Evolutionary conservation across 2,329 filamentous ascomycete genomes (phyloP), one percentile per base, ranked within the genome.

Genomic region (Cylindrodendrum hubeiense): DNA sequence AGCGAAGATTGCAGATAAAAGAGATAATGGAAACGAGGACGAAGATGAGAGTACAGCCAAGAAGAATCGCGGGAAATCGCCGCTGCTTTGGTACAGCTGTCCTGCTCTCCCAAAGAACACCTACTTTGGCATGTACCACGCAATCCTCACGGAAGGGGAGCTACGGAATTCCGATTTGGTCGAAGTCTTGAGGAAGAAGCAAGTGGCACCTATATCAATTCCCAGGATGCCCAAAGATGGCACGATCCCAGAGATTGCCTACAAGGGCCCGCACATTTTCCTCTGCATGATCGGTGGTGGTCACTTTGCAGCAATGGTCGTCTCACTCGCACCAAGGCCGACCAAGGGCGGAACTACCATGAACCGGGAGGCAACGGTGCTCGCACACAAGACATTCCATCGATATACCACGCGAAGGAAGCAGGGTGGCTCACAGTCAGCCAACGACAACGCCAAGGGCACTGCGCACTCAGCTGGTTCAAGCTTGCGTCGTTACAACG

Each of bases 221-320:
- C 85, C 79, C 33, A 87, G 87, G 66, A 82, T 86, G 2, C 80
- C 85, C 39, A 89, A 88, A 61, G 89, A 90, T 51, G 88, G 89
- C 2, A 82, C 84, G 17, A 79, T 89, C 5, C 84, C 86, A 3
- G 81, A 84, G 2, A 80, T 86, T 10, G 83, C 84, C 4, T 89
- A 91, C 75, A 88, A 90, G 24, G 90, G 91, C 8, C 93, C 94
- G 2, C 95, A 98, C 77, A 90, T 97, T 53, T 98, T 99, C 77
- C 87, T 99, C 51, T 98, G 95, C 80, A 99, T 99, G 96, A 97
- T 99, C 54, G 96, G 96, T 24, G 96, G 96, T 65, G 96, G 96
- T 0, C 96, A 99, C 78, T 99, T 99, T 76, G 96, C 96, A 0
- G 96, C 93, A 54, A 98, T 98, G 95, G 86, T 98, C 12, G 93